These are phyloP conservation scores for Suaeda aralocaspica DNA, from an alignment of 148 eudicot genomes.

Conservation along the genomic window DNA sequence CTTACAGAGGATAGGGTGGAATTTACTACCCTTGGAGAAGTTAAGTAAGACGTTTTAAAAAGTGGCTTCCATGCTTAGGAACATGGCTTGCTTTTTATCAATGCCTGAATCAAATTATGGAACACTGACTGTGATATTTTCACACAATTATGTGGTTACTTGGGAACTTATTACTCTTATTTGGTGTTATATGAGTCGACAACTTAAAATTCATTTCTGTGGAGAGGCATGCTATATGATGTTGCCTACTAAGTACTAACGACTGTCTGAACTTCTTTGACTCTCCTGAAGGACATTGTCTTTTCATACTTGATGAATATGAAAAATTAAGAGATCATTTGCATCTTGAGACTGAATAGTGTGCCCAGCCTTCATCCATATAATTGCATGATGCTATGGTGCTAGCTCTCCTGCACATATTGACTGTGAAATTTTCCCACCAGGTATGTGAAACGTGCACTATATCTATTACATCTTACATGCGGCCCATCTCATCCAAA, in stretches of 20 bases:
- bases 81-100: no score
- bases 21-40: no score
- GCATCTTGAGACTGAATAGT: background rate
- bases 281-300: no score
- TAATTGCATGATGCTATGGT: background rate
- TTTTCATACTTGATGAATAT: background rate
- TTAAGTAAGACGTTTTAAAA: no score
- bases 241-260: background rate
- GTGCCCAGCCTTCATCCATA: background rate
- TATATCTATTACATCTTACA: conserved; percentile 92
- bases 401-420: background rate
- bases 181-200: background rate
- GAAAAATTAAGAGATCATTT: background rate
- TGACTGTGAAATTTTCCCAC: conserved; percentile 12
- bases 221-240: background rate
- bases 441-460: conserved; percentile 96
- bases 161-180: background rate
- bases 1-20: no score
- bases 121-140: no score
- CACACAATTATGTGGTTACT: background rate
- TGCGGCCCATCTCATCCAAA: conserved; percentile 99
- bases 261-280: background rate
- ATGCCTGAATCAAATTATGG: no score
- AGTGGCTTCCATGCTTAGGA: no score
- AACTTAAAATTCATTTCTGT: background rate